phyloP scores from a whole-genome alignment of 139 green algal genomes.

The Volvox africanus region DNA sequence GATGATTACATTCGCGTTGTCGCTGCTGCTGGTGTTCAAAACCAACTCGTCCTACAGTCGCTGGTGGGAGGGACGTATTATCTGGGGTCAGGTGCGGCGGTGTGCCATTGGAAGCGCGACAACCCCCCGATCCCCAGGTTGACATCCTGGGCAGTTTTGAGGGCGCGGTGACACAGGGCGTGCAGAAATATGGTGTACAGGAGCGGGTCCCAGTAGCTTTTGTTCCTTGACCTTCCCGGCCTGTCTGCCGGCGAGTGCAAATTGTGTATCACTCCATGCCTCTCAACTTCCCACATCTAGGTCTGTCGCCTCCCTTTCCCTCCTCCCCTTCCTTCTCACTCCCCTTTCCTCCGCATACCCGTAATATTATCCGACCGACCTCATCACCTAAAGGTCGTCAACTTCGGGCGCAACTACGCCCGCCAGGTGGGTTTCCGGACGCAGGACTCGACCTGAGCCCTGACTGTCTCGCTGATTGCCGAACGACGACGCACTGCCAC shows the following conservation, averaged over 20 bases:
- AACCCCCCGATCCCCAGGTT: no score
- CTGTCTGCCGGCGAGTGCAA: no score
- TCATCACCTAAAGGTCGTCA: conserved; percentile 48
- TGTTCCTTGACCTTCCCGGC: no score
- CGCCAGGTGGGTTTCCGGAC: conserved; percentile 23
- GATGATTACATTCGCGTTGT: conserved; percentile 70
- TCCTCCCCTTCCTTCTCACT: not conserved
- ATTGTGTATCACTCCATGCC: no score
- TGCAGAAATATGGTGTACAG: no score
- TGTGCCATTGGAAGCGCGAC: no score
- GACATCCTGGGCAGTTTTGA: no score
- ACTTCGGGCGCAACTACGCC: conserved; percentile 58
- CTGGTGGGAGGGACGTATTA: conserved; percentile 70
- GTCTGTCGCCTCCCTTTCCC: not conserved
- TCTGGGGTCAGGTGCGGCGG: conserved; percentile 59
- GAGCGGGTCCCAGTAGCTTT: no score
- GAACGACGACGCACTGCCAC: no score
- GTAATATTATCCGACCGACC: not conserved
- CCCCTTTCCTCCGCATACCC: not conserved
- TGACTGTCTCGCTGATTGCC: no score
- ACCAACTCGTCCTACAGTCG: conserved; percentile 68
- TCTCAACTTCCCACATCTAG: not conserved
- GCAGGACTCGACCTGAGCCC: no score
- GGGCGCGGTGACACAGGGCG: no score
- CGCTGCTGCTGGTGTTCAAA: conserved; percentile 74